A percentile compares a stretch with the other conserved stretches of the same genome.
These are phyloP conservation scores for Terana coerulea DNA, from an alignment of 768 basidiomycete genomes.

Conservation along the genomic window DNA sequence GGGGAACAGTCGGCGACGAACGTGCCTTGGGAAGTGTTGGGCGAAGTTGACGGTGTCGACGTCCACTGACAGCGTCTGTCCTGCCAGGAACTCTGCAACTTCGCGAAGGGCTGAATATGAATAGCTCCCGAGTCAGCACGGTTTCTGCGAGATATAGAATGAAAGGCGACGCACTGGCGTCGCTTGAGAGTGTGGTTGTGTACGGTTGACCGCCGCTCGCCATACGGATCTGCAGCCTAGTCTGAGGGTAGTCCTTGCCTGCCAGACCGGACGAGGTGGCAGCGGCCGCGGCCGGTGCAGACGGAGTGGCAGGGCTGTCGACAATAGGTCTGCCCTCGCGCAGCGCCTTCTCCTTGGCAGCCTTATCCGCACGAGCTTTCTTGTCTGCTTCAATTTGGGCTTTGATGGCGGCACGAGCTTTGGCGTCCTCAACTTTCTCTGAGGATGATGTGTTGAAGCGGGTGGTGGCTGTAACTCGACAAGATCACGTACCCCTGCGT, in stretches of 20 bases:
- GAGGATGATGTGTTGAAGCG: slow-evolving; percentile 8
- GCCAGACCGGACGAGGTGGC: slow-evolving; percentile 35
- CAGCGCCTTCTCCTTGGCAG: slow-evolving; percentile 87
- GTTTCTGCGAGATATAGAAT: background rate
- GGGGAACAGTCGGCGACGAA: background rate
- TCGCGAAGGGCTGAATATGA: slow-evolving; percentile 65
- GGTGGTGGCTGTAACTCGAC: too few species aligned
- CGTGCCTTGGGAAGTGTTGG: slow-evolving; percentile 82
- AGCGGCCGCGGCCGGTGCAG: slow-evolving; percentile 33
- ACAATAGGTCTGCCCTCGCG: slow-evolving; percentile 62
- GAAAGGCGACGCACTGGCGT: slow-evolving; percentile 58
- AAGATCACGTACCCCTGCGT: slow-evolving; percentile 64
- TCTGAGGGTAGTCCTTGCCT: slow-evolving; percentile 80
- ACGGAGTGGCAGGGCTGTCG: slow-evolving; percentile 26
- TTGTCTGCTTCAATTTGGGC: slow-evolving; percentile 96
- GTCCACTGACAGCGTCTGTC: slow-evolving; percentile 62
- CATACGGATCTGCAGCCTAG: slow-evolving; percentile 86
- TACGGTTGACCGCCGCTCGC: slow-evolving; percentile 78
- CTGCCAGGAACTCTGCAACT: slow-evolving; percentile 85
- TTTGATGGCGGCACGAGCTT: slow-evolving; percentile 82
- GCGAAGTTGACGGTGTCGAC: slow-evolving; percentile 78
- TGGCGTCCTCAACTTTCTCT: slow-evolving; percentile 91
- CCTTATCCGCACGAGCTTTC: slow-evolving; percentile 79
- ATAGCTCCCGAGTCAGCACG: too few species aligned
- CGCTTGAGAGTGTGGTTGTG: slow-evolving; percentile 76